Evolutionary conservation across 2,329 filamentous ascomycete species (phyloP).

Genomic region (Talaromyces marneffei): DNA sequence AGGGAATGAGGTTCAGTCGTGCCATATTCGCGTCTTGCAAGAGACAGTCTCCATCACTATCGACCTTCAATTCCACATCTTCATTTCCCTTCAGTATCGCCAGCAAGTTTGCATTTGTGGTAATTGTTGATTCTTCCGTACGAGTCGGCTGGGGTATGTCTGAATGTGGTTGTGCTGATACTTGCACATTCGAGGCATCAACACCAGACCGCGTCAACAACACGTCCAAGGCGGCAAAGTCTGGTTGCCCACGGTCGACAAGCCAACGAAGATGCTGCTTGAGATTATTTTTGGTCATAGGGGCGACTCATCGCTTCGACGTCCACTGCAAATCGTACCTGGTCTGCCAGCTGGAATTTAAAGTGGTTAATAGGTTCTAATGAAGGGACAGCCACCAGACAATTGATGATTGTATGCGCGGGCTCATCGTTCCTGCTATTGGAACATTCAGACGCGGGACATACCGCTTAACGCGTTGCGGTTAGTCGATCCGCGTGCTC

Average conservation of each 20-base stretch:
- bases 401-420: not conserved
- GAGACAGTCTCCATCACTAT: constrained; percentile 23
- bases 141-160: not conserved
- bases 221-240: constrained; percentile 28
- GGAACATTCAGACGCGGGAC: not conserved
- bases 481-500: constrained; percentile 8
- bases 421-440: not conserved
- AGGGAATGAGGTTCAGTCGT: constrained; percentile 38
- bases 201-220: constrained; percentile 20
- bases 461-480: not conserved
- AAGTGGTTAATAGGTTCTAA: not conserved
- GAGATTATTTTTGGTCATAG: constrained; percentile 48
- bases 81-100: not conserved
- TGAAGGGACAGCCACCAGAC: not conserved
- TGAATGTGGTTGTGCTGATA: not conserved
- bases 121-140: not conserved
- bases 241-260: constrained; percentile 34
- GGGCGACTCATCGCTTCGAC: constrained; percentile 24
- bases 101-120: not conserved
- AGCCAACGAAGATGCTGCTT: constrained; percentile 44
- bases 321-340: not conserved
- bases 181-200: constrained; percentile 1
- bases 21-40: constrained; percentile 36
- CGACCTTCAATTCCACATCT: constrained; percentile 18
- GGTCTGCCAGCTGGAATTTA: not conserved